Conservation (phyloP, 208 protist species). For the Phytomonas francai region DNA sequence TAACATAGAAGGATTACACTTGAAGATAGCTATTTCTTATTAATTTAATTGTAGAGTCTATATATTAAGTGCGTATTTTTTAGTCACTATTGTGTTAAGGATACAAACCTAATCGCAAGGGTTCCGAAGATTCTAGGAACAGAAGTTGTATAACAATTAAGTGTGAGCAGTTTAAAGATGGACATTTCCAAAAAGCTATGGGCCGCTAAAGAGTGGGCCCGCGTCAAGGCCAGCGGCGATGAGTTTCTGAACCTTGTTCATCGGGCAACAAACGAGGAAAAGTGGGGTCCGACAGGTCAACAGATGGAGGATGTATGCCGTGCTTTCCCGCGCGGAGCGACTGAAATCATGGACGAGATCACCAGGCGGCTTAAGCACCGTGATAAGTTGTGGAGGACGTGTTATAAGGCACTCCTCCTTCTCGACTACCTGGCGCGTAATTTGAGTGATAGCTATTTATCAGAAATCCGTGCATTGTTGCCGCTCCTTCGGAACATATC, state of each 20-base stretch:
- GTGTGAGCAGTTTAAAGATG: slow-evolving; percentile 13
- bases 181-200: slow-evolving; percentile 60
- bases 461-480: slow-evolving; percentile 60
- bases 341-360: slow-evolving; percentile 78
- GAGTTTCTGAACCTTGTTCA: slow-evolving; percentile 68
- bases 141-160: neutral
- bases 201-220: slow-evolving; percentile 71
- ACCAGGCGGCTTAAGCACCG: slow-evolving; percentile 73
- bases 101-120: neutral
- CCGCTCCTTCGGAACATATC: slow-evolving; percentile 64
- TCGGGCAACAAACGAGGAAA: slow-evolving; percentile 82
- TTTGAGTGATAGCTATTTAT: slow-evolving; percentile 45
- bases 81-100: neutral
- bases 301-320: slow-evolving; percentile 85
- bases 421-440: slow-evolving; percentile 83
- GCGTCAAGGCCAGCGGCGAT: slow-evolving; percentile 63
- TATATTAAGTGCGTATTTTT: neutral
- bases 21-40: neutral
- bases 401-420: slow-evolving; percentile 85
- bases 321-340: slow-evolving; percentile 44
- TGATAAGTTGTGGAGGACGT: slow-evolving; percentile 76
- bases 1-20: neutral
- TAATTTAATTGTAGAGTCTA: neutral
- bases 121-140: neutral
- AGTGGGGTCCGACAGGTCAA: slow-evolving; percentile 80